These are phyloP conservation scores for Xylaria sp. DNA, from an alignment of 2,329 filamentous ascomycete genomes.

Conservation along the genomic window DNA sequence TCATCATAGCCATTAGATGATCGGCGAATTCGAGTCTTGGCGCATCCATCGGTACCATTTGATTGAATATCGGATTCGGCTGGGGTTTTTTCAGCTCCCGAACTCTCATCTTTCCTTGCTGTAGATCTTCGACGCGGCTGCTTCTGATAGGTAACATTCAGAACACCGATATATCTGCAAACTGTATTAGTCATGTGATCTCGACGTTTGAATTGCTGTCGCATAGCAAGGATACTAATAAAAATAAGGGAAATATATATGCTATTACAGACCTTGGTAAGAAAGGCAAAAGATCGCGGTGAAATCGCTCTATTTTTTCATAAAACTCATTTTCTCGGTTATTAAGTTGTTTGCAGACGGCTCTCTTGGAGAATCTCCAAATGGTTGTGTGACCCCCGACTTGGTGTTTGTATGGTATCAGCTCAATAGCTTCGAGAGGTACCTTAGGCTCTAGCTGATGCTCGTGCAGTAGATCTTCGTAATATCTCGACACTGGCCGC, in stretches of 20 bases:
- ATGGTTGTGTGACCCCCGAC: conserved; percentile 96
- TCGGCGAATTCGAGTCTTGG: conserved; percentile 19
- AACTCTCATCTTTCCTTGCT: conserved; percentile 55
- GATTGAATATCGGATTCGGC: conserved; percentile 45
- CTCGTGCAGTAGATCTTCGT: conserved; percentile 57
- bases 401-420: conserved; percentile 97
- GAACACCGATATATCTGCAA: conserved; percentile 87
- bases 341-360: conserved; percentile 97
- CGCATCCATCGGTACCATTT: conserved; percentile 33
- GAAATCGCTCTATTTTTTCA: conserved; percentile 89
- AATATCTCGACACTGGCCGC: conserved; percentile 49
- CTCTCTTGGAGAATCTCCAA: conserved; percentile 92
- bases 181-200: conserved; percentile 34
- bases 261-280: conserved; percentile 72
- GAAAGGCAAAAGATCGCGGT: conserved; percentile 88
- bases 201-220: background rate
- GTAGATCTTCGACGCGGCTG: conserved; percentile 69
- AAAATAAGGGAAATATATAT: conserved; percentile 6
- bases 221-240: background rate
- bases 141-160: conserved; percentile 95
- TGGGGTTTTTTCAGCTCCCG: conserved; percentile 33
- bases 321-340: conserved; percentile 99
- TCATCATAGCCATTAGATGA: conserved; percentile 28
- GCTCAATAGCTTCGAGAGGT: conserved; percentile 87
- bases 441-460: conserved; percentile 57